Conservation (phyloP, 768 basidiomycete genomes). For the Porphyrellus cyaneotinctus region DNA sequence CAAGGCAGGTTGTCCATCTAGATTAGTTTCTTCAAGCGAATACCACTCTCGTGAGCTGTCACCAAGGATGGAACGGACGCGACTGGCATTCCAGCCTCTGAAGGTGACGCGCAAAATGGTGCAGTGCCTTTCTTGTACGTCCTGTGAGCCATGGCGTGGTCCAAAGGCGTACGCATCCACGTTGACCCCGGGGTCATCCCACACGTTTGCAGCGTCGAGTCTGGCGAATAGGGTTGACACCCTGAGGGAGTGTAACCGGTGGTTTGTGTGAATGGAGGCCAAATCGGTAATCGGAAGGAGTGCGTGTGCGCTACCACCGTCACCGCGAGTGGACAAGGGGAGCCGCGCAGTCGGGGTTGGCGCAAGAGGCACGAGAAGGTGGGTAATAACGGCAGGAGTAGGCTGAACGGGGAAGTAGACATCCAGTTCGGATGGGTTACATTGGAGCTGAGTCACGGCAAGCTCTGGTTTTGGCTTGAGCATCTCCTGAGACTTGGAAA, state of each 20-base stretch:
- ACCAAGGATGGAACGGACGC: constrained; percentile 65
- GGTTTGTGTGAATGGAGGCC: constrained; percentile 46
- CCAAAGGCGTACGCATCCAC: constrained; percentile 63
- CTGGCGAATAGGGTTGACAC: constrained; percentile 67
- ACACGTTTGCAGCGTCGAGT: constrained; percentile 65
- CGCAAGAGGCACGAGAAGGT: constrained; percentile 70
- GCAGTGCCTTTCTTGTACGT: constrained; percentile 49
- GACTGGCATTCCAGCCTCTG: constrained; percentile 64
- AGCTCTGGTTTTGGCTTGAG: constrained; percentile 22
- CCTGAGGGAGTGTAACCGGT: constrained; percentile 55
- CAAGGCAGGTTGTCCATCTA: constrained; percentile 7
- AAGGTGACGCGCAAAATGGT: constrained; percentile 68
- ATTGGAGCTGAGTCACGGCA: constrained; percentile 1
- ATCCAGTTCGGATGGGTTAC: constrained; percentile 44
- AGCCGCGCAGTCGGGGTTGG: constrained; percentile 67
- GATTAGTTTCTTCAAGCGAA: constrained; percentile 53
- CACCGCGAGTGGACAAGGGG: constrained; percentile 42
- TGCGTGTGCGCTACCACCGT: constrained; percentile 19
- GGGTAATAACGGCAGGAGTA: constrained; percentile 49
- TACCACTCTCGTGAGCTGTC: constrained; percentile 76
- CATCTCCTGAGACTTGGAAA: constrained; percentile 26
- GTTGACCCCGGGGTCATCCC: constrained; percentile 47
- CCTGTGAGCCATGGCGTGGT: constrained; percentile 23
- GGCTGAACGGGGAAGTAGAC: constrained; percentile 52
- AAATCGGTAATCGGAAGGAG: constrained; percentile 56